A percentile compares a stretch with the other conserved stretches of the same genome.
Evolutionary conservation across 2,329 filamentous ascomycete species (phyloP).

Genomic region (Pseudogymnoascus sp.): DNA sequence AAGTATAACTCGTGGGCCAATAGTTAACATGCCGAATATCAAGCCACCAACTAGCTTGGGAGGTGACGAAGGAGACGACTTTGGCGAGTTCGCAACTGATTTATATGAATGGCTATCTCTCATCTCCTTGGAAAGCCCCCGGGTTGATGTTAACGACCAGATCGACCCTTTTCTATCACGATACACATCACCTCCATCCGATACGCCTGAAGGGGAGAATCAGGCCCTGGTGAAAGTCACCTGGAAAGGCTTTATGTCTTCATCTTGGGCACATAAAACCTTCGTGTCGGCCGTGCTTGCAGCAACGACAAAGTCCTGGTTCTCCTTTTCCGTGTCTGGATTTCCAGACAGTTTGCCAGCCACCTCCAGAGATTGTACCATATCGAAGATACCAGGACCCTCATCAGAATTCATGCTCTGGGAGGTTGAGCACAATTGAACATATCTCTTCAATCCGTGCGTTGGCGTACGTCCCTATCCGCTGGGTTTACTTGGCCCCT

Average conservation of each 20-base stretch:
- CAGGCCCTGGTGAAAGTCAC: conserved; percentile 41
- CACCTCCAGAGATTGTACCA: conserved; percentile 41
- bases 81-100: conserved; percentile 55
- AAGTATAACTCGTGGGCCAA: conserved; percentile 23
- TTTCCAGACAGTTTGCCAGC: conserved; percentile 39
- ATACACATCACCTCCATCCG: conserved; percentile 46
- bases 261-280: conserved; percentile 41
- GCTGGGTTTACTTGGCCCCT: conserved; percentile 50
- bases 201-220: conserved; percentile 12
- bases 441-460: conserved; percentile 40
- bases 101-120: conserved; percentile 69
- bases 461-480: conserved; percentile 55
- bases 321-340: conserved; percentile 43
- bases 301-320: conserved; percentile 43
- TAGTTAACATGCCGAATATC: conserved; percentile 23
- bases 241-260: conserved; percentile 51
- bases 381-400: conserved; percentile 42
- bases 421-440: conserved; percentile 36
- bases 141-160: conserved; percentile 45
- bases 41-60: conserved; percentile 24
- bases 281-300: conserved; percentile 38
- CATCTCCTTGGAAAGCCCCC: conserved; percentile 55
- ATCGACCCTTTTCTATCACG: conserved; percentile 62
- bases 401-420: conserved; percentile 50
- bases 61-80: conserved; percentile 35